Percentiles rank a stretch among this genome's conserved stretches.
These are phyloP conservation scores for Aspergillus brunneoviolaceus DNA, from an alignment of 2,329 filamentous ascomycete species.

Conservation along the genomic window DNA sequence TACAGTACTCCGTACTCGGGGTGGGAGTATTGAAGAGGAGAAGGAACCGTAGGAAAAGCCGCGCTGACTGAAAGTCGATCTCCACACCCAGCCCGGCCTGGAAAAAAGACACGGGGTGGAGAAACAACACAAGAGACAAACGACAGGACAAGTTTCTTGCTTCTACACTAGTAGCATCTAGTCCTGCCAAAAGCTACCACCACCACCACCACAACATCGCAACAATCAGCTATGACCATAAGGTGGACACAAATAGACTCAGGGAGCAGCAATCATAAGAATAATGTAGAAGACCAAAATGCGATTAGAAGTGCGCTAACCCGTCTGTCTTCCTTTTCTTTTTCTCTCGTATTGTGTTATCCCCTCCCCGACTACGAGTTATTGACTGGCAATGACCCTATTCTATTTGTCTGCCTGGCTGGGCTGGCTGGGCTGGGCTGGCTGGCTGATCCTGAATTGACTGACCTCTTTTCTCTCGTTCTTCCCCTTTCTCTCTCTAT, in stretches of 20 bases:
- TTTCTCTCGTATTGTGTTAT: not conserved
- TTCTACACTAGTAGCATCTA: not conserved
- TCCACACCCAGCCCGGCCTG: conserved; percentile 5
- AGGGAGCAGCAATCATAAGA: no score
- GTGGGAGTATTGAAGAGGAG: conserved; percentile 6
- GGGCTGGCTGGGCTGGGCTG: not conserved
- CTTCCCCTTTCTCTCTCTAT: not conserved
- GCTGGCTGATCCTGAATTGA: not conserved
- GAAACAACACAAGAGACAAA: not conserved
- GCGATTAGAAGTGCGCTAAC: no score
- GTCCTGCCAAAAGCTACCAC: not conserved
- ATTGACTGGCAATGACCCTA: not conserved
- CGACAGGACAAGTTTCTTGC: not conserved
- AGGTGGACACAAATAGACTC: no score
- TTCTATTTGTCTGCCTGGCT: not conserved
- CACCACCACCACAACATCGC: no score
- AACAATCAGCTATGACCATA: no score
- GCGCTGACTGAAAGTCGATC: conserved; percentile 3
- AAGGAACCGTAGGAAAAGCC: conserved; percentile 1
- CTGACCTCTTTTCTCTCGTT: not conserved
- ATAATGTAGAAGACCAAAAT: no score
- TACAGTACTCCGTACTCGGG: conserved; percentile 3
- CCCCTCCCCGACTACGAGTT: not conserved
- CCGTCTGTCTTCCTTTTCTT: not conserved
- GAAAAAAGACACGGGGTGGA: conserved; percentile 1